These are phyloP conservation scores for Deinandra increscens DNA, from an alignment of 129 eudicot species.

Conservation along the genomic window DNA sequence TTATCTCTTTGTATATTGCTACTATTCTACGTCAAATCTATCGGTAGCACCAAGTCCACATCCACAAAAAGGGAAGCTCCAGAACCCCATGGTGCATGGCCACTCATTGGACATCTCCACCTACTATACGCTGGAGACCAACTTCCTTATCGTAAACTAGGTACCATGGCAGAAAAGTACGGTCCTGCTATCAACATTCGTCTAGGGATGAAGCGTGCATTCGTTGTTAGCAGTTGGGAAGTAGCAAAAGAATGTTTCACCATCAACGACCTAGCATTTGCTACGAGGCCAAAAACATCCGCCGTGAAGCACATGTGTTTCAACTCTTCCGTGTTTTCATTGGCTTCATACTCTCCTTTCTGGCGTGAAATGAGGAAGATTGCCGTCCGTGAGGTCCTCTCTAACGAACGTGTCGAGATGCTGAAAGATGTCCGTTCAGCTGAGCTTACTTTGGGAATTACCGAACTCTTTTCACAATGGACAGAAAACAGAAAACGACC, in stretches of 20 bases:
- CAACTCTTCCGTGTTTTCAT: conserved; percentile 28
- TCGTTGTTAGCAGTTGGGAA: conserved; percentile 30
- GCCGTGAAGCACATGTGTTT: conserved; percentile 30
- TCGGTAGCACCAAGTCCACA: neutral
- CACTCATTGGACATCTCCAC: conserved; percentile 37
- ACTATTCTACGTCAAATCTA: neutral
- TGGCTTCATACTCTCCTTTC: conserved; percentile 27
- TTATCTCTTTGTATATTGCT: neutral
- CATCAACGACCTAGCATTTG: conserved; percentile 21
- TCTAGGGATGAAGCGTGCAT: conserved; percentile 15
- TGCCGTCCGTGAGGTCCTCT: conserved; percentile 32
- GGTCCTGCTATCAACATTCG: conserved; percentile 32
- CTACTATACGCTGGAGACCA: conserved; percentile 14
- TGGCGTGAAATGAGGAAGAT: conserved; percentile 39
- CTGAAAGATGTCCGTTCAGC: conserved; percentile 11
- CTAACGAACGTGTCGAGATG: conserved; percentile 22
- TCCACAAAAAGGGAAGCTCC: neutral
- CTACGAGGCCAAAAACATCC: conserved; percentile 15
- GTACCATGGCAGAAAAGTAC: conserved; percentile 29
- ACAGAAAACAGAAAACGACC: neutral
- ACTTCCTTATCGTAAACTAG: conserved; percentile 23
- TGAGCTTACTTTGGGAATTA: conserved; percentile 18
- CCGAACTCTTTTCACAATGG: conserved; percentile 15
- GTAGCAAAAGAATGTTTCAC: too few relatives aligned
- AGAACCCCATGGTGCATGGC: conserved; percentile 31